phyloP scores from a whole-genome alignment of 257 asterid species.

The Datura wrightii region DNA sequence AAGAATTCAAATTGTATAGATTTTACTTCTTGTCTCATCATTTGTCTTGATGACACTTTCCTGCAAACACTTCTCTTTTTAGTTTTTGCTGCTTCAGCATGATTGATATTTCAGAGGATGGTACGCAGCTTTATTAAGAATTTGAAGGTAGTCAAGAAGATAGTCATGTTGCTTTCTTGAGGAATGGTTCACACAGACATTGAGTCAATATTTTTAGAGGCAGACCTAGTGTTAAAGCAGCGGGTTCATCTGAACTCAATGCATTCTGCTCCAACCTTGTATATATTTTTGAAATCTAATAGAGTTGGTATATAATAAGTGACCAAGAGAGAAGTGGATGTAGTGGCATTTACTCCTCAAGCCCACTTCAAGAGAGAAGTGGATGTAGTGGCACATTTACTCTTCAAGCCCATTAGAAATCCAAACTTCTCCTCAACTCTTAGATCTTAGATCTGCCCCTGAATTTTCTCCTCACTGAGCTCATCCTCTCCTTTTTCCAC shows the following conservation, averaged over 20 bases:
- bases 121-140: slow-evolving; percentile 1
- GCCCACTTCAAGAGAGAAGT: no score
- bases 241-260: not conserved
- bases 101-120: slow-evolving; percentile 13
- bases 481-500: slow-evolving; percentile 13
- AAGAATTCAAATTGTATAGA: not conserved
- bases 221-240: slow-evolving; percentile 19
- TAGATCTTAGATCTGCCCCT: slow-evolving; percentile 9
- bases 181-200: not conserved
- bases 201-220: slow-evolving; percentile 1
- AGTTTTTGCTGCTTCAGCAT: not conserved
- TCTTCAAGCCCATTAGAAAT: not conserved
- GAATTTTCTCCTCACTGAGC: slow-evolving; percentile 13
- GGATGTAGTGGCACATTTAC: no score
- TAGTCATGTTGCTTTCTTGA: not conserved
- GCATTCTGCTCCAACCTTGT: not conserved
- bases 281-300: not conserved
- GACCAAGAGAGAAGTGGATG: not conserved
- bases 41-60: not conserved
- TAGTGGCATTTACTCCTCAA: slow-evolving; percentile 19
- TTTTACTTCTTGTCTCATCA: slow-evolving; percentile 11
- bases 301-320: not conserved
- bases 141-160: not conserved
- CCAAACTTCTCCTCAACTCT: not conserved
- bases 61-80: not conserved